Evolutionary conservation across 1,284 basidiomycete species (phyloP), one percentile per base, ranked within the genome.

Genomic region (Leccinum huronense): DNA sequence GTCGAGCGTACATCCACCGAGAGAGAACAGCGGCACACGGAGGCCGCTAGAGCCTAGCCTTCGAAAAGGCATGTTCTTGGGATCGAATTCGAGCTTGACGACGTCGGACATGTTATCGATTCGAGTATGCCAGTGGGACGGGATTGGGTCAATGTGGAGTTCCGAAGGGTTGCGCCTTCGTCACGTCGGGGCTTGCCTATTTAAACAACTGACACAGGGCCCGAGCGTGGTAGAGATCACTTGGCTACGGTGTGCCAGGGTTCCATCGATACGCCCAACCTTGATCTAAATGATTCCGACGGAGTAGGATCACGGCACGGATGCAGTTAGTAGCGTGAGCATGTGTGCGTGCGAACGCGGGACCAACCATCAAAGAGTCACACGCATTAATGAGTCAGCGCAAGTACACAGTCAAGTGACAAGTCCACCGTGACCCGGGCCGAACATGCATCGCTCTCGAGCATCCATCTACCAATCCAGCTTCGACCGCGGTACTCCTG

Each of bases 21-120:
- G 81, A 27, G 87, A 90, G 77, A 93, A 90, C 27, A 92, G 70
- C 14, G 91, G 89, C 2, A 93, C 90, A 8, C 89, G 82, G 59
- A 93, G 79, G 57, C 91, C 91, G 65, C 85, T 86, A 45, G 84
- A 78, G 14, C 91, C 90, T 59, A 93, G 81, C 64, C 87, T 84
- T 68, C 90, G 83, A 80, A 89, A 93, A 7, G 82, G 83, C 87
- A 90, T 90, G 69, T 80, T 78, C 76, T 87, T 88, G 59, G 84
- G 75, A 66, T 88, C 80, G 69, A 81, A 88, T 57, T 78, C 70
- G 23, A 61, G 56, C 30, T 66, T 66, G 53, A 72, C 65, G 38
- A 56, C 53, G 53, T 54, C 31, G 34, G 71, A 61, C 70, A 71
- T 71, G 27, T 48, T 48, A 54, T 54, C 30, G 53, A 54, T 54